These are phyloP conservation scores for Breynia disticha DNA, from an alignment of 441 rosid genomes.

Conservation along the genomic window DNA sequence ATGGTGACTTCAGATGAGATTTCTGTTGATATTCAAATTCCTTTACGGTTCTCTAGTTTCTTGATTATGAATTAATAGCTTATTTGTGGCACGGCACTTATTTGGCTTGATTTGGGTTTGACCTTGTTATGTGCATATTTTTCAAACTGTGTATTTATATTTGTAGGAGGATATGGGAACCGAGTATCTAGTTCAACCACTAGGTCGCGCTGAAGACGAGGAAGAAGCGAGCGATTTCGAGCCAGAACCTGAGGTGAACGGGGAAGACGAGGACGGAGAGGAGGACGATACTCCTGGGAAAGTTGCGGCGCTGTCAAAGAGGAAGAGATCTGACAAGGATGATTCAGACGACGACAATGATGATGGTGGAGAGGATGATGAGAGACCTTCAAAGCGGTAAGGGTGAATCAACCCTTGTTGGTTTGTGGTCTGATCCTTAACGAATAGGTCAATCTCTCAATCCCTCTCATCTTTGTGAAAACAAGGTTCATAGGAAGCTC, in stretches of 20 bases:
- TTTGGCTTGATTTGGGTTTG: too few species aligned
- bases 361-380: conserved; percentile 61
- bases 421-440: conserved; percentile 29
- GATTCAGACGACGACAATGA: conserved; percentile 58
- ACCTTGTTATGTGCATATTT: background rate
- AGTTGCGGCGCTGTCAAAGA: conserved; percentile 53
- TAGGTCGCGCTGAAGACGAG: conserved; percentile 64
- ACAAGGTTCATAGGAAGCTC: conserved; percentile 20
- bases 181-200: conserved; percentile 65
- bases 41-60: background rate
- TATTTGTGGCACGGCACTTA: background rate
- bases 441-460: conserved; percentile 37
- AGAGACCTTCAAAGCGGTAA: conserved; percentile 71
- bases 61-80: background rate
- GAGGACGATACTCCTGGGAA: conserved; percentile 24
- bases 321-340: conserved; percentile 53
- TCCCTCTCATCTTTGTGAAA: conserved; percentile 21
- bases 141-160: background rate
- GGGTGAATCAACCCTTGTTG: conserved; percentile 15
- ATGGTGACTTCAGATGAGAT: background rate
- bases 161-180: conserved; percentile 77
- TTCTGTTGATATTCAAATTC: background rate
- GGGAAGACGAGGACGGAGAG: conserved; percentile 31
- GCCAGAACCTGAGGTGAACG: conserved; percentile 61
- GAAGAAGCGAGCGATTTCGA: conserved; percentile 86